Base-by-base conservation (phyloP, 495 filamentous ascomycete genomes). In the Articulospora tetracladia region DNA sequence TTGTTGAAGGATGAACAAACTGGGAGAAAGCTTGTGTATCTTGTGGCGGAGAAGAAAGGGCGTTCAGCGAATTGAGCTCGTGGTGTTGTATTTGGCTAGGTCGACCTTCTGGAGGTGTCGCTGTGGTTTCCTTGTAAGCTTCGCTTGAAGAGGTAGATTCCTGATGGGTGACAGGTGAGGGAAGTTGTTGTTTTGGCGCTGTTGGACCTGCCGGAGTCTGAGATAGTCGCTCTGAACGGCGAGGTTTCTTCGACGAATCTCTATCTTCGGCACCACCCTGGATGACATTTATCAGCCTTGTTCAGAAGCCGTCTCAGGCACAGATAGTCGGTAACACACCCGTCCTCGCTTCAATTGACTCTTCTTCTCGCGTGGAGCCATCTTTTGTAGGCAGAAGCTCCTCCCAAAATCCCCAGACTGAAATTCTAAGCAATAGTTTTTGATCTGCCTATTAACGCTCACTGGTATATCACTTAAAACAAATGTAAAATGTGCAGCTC, bases 161-260 rank as follows among this genome's bases (percentile, higher is more conserved):
- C 53, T 58, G 26, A 61, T 91, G 79, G 0, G 91, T 95, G 57
- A 93, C 67, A 10, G 93, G 92, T 3, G 92, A 92, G n/a, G 90
- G 92, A 2, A 96, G 80, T 57, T 91, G 87, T 26, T 83, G 74
- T 60, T 85, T 81, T 52, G 84, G 79, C 48, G 76, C 74, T 41
- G 86, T 64, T 50, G 89, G 77, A 28, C 84, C 87, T 1, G 77
- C 81, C 65, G 87, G 84, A 70, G 76, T 54, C 66, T 75, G 69
- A 17, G 71, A 68, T 34, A 87, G 65, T 49, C 87, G 81, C 55
- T 83, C 73, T 30, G 85, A 87, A 20, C 86, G 80, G 39, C 88
- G 81, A 32, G 83, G 82, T 65, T 89, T 91, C 78, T 91, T 91
- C 47, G 77, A 68, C 19, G 73, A 72, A 26, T 82, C 77, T 55